These are phyloP conservation scores for Trametes coccinea DNA, from an alignment of 768 basidiomycete genomes.

Conservation along the genomic window DNA sequence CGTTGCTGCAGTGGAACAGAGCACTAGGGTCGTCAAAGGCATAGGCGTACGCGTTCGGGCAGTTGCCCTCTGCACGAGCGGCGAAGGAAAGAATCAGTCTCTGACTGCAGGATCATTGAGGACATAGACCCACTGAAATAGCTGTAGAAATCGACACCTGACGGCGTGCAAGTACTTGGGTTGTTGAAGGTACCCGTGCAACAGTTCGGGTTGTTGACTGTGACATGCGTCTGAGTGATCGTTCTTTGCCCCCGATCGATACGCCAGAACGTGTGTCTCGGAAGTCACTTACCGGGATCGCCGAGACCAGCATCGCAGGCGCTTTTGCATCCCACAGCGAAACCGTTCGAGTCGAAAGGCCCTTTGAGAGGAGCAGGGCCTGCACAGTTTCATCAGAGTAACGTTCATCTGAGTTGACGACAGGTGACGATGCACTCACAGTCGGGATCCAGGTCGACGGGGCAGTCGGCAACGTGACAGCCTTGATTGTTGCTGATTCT, in stretches of 20 bases:
- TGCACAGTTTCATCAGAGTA: conserved; percentile 7
- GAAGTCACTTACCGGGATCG: conserved; percentile 28
- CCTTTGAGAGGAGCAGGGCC: conserved; percentile 37
- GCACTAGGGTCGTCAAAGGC: conserved; percentile 53
- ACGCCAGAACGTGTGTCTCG: too few species aligned
- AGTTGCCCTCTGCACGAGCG: conserved; percentile 38
- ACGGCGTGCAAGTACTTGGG: conserved; percentile 54
- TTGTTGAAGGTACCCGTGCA: conserved; percentile 59
- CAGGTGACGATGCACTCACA: conserved; percentile 32
- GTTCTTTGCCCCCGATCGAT: too few species aligned
- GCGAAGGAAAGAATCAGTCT: neutral
- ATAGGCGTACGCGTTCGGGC: conserved; percentile 50
- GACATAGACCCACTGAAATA: conserved; percentile 46
- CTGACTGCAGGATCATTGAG: neutral
- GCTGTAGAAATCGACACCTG: conserved; percentile 42
- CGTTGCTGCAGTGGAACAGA: conserved; percentile 44
- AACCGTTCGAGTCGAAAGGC: conserved; percentile 37
- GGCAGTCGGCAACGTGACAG: conserved; percentile 38
- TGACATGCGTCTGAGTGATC: too few species aligned
- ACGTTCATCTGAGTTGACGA: neutral
- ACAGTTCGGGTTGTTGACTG: conserved; percentile 61
- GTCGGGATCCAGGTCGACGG: conserved; percentile 39
- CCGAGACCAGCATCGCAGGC: conserved; percentile 45
- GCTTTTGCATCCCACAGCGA: conserved; percentile 45
- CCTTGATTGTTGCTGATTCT: conserved; percentile 34